phyloP scores from a whole-genome alignment of 257 asterid genomes.

The Lycium barbarum region DNA sequence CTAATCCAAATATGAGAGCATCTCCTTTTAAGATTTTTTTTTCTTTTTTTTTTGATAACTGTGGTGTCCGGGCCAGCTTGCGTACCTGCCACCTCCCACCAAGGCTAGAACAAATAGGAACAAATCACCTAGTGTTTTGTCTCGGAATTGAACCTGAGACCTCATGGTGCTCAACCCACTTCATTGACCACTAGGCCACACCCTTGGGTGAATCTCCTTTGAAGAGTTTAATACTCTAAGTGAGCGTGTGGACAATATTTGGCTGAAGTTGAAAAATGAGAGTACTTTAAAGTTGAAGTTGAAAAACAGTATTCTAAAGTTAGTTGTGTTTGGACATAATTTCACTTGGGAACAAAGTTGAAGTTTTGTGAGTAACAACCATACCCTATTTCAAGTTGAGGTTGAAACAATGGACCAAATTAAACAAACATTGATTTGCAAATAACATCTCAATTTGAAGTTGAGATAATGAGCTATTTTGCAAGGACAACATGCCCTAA shows the following conservation, averaged over 20 bases:
- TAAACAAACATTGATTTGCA: background rate
- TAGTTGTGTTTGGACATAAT: background rate
- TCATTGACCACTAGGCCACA: too few relatives aligned
- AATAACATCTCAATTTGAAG: slow-evolving; percentile 16
- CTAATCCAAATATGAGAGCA: background rate
- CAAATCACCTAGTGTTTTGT: too few relatives aligned
- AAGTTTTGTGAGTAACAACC: background rate
- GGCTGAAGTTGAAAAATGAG: background rate
- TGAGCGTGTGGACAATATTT: background rate
- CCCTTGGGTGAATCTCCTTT: background rate
- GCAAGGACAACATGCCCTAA: background rate
- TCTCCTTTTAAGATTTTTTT: background rate
- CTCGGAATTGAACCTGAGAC: too few relatives aligned
- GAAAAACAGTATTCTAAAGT: slow-evolving; percentile 2
- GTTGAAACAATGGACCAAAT: slow-evolving; percentile 11
- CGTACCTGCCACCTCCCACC: too few relatives aligned
- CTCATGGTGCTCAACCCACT: too few relatives aligned
- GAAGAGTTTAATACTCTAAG: background rate
- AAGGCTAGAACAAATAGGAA: too few relatives aligned
- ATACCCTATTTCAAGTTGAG: background rate
- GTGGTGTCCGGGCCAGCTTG: too few relatives aligned
- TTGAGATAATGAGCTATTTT: background rate
- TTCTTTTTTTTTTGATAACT: too few relatives aligned
- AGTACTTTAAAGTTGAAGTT: background rate
- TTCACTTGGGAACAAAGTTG: background rate